These are phyloP conservation scores for Vanrija pseudolonga DNA, from an alignment of 1,284 basidiomycete genomes.

Conservation along the genomic window DNA sequence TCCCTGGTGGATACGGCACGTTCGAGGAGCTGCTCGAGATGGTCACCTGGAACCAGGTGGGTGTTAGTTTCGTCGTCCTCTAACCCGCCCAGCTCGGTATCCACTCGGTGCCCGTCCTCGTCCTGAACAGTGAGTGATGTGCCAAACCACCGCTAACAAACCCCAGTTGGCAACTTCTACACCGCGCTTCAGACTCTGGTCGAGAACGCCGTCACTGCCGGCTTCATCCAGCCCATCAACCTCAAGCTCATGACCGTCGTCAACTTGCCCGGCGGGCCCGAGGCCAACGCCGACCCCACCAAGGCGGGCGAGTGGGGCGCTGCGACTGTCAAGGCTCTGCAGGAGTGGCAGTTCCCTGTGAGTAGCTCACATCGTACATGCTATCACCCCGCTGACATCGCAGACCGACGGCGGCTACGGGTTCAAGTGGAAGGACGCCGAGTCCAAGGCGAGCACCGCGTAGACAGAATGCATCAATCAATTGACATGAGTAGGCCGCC, in stretches of 20 bases:
- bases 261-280: conserved; percentile 61
- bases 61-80: neutral
- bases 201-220: conserved; percentile 61
- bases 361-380: conserved; percentile 7
- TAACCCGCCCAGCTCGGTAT: conserved; percentile 71
- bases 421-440: conserved; percentile 30
- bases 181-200: conserved; percentile 72
- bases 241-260: conserved; percentile 64
- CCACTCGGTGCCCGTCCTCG: conserved; percentile 70
- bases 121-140: conserved; percentile 59
- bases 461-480: conserved; percentile 4
- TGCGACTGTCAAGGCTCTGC: conserved; percentile 63
- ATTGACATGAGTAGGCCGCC: neutral
- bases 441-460: conserved; percentile 7
- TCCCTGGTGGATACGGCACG: conserved; percentile 88
- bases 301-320: conserved; percentile 64
- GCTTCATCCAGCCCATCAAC: conserved; percentile 68
- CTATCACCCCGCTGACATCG: conserved; percentile 8
- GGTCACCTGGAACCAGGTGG: conserved; percentile 66
- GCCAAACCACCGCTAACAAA: neutral
- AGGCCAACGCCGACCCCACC: conserved; percentile 57
- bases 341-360: conserved; percentile 57
- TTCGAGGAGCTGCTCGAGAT: conserved; percentile 92
- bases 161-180: conserved; percentile 67
- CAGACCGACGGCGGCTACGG: conserved; percentile 39